Conservation (phyloP, 139 green algal species). For the Coelastrella sp. region DNA sequence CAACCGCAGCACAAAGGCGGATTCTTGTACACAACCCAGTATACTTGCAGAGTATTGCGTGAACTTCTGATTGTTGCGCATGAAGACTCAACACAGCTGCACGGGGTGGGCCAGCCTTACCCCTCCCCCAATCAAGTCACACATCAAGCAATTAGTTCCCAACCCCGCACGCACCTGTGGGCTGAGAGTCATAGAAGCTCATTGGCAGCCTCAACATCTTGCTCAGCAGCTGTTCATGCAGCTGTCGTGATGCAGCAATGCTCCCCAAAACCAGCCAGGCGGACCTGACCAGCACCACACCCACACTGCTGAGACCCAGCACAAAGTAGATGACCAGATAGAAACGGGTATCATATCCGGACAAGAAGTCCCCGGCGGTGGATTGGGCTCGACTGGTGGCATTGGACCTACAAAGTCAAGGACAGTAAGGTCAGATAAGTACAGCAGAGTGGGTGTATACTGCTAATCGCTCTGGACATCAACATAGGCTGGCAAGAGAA, state of each 20-base stretch:
- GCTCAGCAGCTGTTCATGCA: constrained; percentile 61
- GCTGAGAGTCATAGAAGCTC: constrained; percentile 91
- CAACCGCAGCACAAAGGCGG: too few species aligned
- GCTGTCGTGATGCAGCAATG: constrained; percentile 56
- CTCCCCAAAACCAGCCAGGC: constrained; percentile 60
- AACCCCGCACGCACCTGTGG: constrained; percentile 60
- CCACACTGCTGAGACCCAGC: constrained; percentile 36
- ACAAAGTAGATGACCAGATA: constrained; percentile 23
- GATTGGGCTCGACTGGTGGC: neutral
- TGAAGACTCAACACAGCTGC: neutral
- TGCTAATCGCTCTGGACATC: too few species aligned
- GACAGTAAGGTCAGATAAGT: too few species aligned
- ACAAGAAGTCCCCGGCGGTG: neutral
- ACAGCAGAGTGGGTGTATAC: too few species aligned
- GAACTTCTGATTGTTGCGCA: too few species aligned
- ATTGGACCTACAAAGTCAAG: constrained; percentile 41
- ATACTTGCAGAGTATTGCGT: too few species aligned
- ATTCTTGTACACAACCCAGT: too few species aligned
- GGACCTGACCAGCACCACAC: constrained; percentile 28
- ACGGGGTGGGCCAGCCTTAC: too few species aligned
- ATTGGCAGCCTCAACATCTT: constrained; percentile 83
- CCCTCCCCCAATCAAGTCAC: too few species aligned
- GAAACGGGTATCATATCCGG: neutral
- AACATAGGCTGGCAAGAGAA: too few species aligned
- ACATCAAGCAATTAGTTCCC: too few species aligned